Conservation (phyloP, 768 basidiomycete species). For the Pisolithus sp. region DNA sequence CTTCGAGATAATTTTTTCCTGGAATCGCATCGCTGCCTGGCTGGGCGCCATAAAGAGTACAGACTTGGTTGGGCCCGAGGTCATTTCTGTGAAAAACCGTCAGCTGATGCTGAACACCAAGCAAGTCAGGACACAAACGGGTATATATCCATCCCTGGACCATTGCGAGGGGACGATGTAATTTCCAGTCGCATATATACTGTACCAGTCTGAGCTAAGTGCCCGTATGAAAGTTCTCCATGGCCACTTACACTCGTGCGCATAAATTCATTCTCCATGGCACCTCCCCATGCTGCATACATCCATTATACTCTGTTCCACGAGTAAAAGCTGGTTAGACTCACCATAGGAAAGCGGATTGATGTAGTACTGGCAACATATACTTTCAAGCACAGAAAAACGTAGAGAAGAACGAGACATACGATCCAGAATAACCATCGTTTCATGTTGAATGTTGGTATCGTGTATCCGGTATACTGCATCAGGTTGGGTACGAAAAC, state of each 20-base stretch:
- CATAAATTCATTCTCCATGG: slow-evolving; percentile 85
- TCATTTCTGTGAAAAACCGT: slow-evolving; percentile 32
- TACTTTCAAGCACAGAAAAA: not conserved
- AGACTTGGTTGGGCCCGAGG: slow-evolving; percentile 66
- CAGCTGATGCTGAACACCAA: not conserved
- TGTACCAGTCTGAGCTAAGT: slow-evolving; percentile 17
- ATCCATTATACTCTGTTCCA: not conserved
- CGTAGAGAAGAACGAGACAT: slow-evolving; percentile 18
- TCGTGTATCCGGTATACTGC: slow-evolving; percentile 64
- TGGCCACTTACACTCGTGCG: slow-evolving; percentile 46
- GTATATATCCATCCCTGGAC: slow-evolving; percentile 48
- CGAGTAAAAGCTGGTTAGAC: slow-evolving; percentile 2
- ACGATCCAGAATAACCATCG: slow-evolving; percentile 85
- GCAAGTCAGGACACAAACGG: slow-evolving; percentile 38
- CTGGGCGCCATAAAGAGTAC: slow-evolving; percentile 64
- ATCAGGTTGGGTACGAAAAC: slow-evolving; percentile 77
- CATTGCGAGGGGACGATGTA: slow-evolving; percentile 64
- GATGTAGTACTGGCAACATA: slow-evolving; percentile 51
- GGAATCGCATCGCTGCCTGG: slow-evolving; percentile 49
- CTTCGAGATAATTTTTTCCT: slow-evolving; percentile 57
- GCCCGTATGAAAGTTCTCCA: not conserved
- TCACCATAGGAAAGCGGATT: slow-evolving; percentile 71
- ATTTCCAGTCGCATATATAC: slow-evolving; percentile 59
- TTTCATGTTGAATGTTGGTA: slow-evolving; percentile 66
- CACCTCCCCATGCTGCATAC: slow-evolving; percentile 58